Evolutionary conservation across 768 basidiomycete species (phyloP), one percentile per base, ranked within the genome.

Genomic region (Lentinula aciculospora): DNA sequence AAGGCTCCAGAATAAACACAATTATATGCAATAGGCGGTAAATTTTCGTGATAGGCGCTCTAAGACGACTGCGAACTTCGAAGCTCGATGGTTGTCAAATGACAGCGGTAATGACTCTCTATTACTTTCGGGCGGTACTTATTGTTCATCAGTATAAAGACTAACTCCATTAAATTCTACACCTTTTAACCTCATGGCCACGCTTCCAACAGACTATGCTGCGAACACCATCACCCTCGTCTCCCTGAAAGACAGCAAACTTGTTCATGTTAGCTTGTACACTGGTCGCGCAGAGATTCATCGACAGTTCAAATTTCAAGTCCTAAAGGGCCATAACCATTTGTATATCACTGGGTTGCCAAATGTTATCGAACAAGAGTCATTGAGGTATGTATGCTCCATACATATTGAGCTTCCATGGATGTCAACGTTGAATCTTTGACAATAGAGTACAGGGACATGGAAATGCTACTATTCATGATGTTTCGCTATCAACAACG

Each of bases 381-480:
- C 76, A 10, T 63, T 79, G 27, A 71, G 73, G 77, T 76, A 44
- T 29, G 68, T 61, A 6, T 36, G 28, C 7, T 44, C n/a, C 3
- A 3, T 23, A 4, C n/a, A 54, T 34, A 4, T 17, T 32, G 39
- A 46, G 40, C 44, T 6, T 1, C 15, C 27, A 27, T 12, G 17
- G 27, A 27, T 25, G 15, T 32, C 31, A 15, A 31, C 19, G 23
- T 21, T 42, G 40, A 42, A 15, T 8, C 5, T 23, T 7, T 42
- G n/a, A 8, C 34, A 4, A 53, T 56, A 79, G 78, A 57, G 77
- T 78, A 3, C 75, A 79, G 66, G 78, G 77, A 9, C 63, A 70
- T 19, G 76, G 77, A 19, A 61, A 66, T 39, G 77, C 76, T 4
- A 77, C 74, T 0, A 79, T 80, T 42, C 76, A 79, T 47, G 77